phyloP scores from a whole-genome alignment of 2,329 filamentous ascomycete genomes.

The Fusarium sp. region DNA sequence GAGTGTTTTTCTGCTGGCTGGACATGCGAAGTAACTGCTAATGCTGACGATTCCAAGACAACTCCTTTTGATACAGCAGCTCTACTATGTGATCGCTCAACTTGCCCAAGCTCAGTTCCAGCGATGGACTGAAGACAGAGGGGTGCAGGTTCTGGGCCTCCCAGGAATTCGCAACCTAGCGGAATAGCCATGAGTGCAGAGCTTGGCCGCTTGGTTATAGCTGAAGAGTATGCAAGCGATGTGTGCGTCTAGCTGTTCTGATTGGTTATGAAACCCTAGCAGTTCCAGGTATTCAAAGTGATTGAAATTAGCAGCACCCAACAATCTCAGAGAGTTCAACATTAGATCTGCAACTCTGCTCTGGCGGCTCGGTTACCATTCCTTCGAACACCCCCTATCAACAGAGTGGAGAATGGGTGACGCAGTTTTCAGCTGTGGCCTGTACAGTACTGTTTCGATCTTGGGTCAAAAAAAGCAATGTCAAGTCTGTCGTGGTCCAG shows the following conservation, averaged over 20 bases:
- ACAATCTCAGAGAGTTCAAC: conserved; percentile 12
- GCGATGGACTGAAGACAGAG: background rate
- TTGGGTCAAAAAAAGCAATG: conserved; percentile 19
- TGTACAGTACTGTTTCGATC: conserved; percentile 14
- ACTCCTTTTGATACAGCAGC: background rate
- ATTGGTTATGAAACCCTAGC: conserved; percentile 14
- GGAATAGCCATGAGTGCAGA: background rate
- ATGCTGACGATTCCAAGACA: background rate
- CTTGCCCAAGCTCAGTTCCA: background rate
- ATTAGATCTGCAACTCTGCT: conserved; percentile 36
- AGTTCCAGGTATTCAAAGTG: background rate
- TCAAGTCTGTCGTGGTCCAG: conserved; percentile 14
- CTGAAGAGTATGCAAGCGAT: background rate
- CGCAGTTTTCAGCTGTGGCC: conserved; percentile 31
- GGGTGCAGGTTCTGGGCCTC: background rate
- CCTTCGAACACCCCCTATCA: conserved; percentile 24
- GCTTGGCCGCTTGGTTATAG: background rate
- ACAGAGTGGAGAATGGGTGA: conserved; percentile 8
- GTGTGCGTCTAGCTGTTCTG: background rate
- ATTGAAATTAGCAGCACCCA: background rate
- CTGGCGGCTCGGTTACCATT: conserved; percentile 35
- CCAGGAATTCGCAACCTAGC: background rate
- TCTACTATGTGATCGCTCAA: background rate
- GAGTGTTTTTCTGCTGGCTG: background rate
- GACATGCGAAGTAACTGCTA: background rate